Evolutionary conservation across 495 filamentous ascomycete species (phyloP), one percentile per base, ranked within the genome.

Genomic region (Collariella sp.): DNA sequence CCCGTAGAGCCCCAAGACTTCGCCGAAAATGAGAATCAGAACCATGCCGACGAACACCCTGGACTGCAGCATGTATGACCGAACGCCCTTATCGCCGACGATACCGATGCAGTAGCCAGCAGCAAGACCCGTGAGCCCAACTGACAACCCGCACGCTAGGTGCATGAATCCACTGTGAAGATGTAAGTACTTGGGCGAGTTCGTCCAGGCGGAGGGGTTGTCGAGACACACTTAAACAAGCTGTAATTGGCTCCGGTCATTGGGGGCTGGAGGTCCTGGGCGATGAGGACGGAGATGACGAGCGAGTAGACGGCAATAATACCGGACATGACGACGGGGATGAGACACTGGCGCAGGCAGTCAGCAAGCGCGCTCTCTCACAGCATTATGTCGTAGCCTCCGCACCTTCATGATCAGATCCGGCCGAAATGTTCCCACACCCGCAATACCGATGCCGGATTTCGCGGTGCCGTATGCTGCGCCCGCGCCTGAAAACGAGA

Each of bases 11-110:
- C 93, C 93, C 59, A 99, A 70, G 19, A 99, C 93, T 77, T 99
- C 93, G 45, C 87, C 91, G 67, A 98, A 98, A 81, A 98, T 98
- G 60, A 98, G 78, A 56, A 98, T 96, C 62, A 98, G 69, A 53
- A 98, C 91, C 93, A 97, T 96, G 69, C 93, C 93, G 34, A 99
- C 93, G 62, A 96, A 99, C 41, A 99, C 83, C 48, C 91, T 82
- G 19, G 85, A 91, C 71, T 99, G 93, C 58, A 84, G 82, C 91
- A 99, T 94, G 71, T 94, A 99, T 45, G 89, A 81, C 56, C 93
- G 80, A 45, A 95, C 90, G 36, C 93, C 93, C 69, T 83, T 84
- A 74, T 99, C 95, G 58, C 93, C 93, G 13, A 97, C 93, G 52
- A 95, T 78, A 33, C 93, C 93, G 65, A 99, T 97, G 18, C 90